A percentile compares a stretch with the other conserved stretches of the same genome.
Conservation (phyloP, 345 rosid species). For the Eutrema heterophyllum region DNA sequence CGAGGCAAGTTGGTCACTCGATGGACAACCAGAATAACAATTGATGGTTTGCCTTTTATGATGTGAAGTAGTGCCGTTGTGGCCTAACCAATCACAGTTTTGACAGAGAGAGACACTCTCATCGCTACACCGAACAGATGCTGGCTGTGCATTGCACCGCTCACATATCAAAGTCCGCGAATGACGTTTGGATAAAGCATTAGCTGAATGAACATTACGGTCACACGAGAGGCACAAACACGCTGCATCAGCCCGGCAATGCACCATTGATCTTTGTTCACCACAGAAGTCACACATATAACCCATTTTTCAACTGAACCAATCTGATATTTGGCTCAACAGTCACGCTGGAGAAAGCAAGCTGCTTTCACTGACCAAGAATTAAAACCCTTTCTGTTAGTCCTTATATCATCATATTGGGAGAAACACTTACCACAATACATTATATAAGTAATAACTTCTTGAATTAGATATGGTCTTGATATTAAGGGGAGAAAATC, state of each 20-base stretch:
- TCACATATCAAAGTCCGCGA: slow-evolving; percentile 79
- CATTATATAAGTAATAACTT: background rate
- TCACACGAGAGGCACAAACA: slow-evolving; percentile 91
- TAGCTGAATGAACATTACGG: slow-evolving; percentile 83
- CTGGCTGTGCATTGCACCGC: slow-evolving; percentile 78
- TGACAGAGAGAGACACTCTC: slow-evolving; percentile 82
- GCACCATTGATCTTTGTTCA: slow-evolving; percentile 81
- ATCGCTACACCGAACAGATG: slow-evolving; percentile 58
- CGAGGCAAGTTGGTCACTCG: slow-evolving; percentile 73
- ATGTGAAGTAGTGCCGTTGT: slow-evolving; percentile 45
- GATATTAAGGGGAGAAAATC: background rate
- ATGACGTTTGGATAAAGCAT: slow-evolving; percentile 86
- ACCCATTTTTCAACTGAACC: slow-evolving; percentile 50
- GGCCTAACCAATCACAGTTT: slow-evolving; percentile 83
- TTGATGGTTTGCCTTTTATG: slow-evolving; percentile 73
- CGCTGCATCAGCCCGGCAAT: slow-evolving; percentile 89
- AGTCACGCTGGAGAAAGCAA: slow-evolving; percentile 5
- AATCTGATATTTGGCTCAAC: slow-evolving; percentile 21
- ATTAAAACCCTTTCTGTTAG: background rate
- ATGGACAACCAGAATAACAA: slow-evolving; percentile 86
- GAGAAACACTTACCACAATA: background rate
- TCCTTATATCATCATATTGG: background rate
- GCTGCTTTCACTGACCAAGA: slow-evolving; percentile 15
- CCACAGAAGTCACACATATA: slow-evolving; percentile 88
- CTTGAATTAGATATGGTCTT: background rate